Base-by-base conservation (phyloP, 164 flowering plant genomes). In the Chimonanthus praecox region DNA sequence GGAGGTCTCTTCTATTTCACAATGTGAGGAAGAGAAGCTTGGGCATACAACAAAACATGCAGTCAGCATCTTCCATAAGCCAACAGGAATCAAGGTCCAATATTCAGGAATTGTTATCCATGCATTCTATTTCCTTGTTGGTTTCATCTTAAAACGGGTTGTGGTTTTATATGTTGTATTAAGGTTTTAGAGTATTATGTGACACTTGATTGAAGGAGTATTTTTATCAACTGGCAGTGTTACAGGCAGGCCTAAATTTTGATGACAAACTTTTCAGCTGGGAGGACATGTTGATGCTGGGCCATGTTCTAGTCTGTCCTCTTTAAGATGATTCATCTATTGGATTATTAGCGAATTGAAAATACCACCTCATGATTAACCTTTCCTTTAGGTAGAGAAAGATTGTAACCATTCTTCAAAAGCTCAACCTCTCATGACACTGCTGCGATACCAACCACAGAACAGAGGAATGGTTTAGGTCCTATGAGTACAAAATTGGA, bases 1-100 rank as follows among this genome's bases (percentile, higher is more conserved):
- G 72, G 69, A 79, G 65, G 73, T 92, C 72, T 79, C 87, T 47
- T 80, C 78, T 11, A 54, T 78, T 4, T 76, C 82, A 44, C 58
- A 71, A n/a, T 63, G 68, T n/a, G 79, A 73, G 73, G 75, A 82
- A 13, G 74, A 80, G 67, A 74, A 71, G 58, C 76, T 54, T 54
- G 71, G 51, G 69, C 18, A 75, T n/a, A 74, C 18, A 72, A 72
- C 74, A 70, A 80, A 71, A 69, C 80, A 80, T 47, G 78, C 81
- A 44, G 85, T 90, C 73, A 78, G 78, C 67, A 75, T 92, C 79
- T 84, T 76, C 72, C 98, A 94, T 80, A 68, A 85, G 74, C 96
- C 97, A 49, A 92, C 91, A 69, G 96, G 96, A 83, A 73, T 94
- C 69, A 77, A 61, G 65, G 84, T 87, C 9, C 86, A 84, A 68